phyloP scores from a whole-genome alignment of 2,329 filamentous ascomycete species.

The Ophiostoma pallidulum region DNA sequence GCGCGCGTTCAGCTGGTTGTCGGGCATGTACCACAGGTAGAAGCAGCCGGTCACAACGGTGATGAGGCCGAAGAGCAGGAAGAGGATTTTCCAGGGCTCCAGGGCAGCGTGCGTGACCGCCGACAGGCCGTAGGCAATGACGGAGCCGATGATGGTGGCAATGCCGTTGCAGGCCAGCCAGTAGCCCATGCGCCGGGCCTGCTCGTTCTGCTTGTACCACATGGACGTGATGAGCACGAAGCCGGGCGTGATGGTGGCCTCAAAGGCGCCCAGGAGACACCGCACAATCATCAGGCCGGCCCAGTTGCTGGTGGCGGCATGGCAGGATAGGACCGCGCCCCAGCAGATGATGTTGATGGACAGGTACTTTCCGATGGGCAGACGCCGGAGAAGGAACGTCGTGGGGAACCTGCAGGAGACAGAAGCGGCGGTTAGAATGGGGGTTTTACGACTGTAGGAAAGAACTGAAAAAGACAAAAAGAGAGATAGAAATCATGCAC shows the following conservation, averaged over 20 bases:
- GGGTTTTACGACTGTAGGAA: too few relatives aligned
- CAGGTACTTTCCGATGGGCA: slow-evolving; percentile 14
- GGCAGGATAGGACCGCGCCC: slow-evolving; percentile 39
- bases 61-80: slow-evolving; percentile 43
- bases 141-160: slow-evolving; percentile 31
- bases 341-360: slow-evolving; percentile 23
- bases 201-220: slow-evolving; percentile 64
- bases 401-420: too few relatives aligned
- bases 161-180: slow-evolving; percentile 54
- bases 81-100: slow-evolving; percentile 53
- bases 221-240: slow-evolving; percentile 59
- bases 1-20: slow-evolving; percentile 30
- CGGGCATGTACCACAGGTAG: slow-evolving; percentile 41
- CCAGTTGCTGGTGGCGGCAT: slow-evolving; percentile 44
- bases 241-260: slow-evolving; percentile 58
- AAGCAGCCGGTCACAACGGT: slow-evolving; percentile 38
- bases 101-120: slow-evolving; percentile 41
- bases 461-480: too few relatives aligned
- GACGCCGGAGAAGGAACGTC: slow-evolving; percentile 4
- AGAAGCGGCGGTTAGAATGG: too few relatives aligned
- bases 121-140: slow-evolving; percentile 32
- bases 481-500: too few relatives aligned
- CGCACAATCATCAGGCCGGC: slow-evolving; percentile 45
- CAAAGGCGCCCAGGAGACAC: slow-evolving; percentile 53
- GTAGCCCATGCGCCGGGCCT: slow-evolving; percentile 51